Evolutionary conservation across 2,329 filamentous ascomycete genomes (phyloP), one percentile per base, ranked within the genome.

Genomic region (Ophiocordyceps unilateralis): DNA sequence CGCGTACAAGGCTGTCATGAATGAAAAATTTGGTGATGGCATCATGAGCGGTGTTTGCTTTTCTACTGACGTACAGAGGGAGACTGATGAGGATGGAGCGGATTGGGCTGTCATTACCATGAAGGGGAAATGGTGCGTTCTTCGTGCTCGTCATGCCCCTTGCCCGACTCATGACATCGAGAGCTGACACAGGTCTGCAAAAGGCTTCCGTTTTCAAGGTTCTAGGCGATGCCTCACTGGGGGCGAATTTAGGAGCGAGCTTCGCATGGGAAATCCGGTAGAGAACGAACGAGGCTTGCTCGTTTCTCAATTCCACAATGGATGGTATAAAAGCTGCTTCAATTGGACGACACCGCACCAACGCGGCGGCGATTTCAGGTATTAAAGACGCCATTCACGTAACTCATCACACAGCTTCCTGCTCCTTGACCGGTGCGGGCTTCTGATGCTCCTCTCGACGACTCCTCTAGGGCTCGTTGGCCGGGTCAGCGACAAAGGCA

Each of bases 11-110:
- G 88, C 87, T 1, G 75, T 96, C 5, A 59, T 95, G 61, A 95
- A 96, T 52, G 89, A 96, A 72, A 95, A 95, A 70, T 87, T 86
- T 57, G 83, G 83, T 0, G 83, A 88, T 57, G 89, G 89, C 1
- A 96, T 96, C 56, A 95, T 96, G 89, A 93, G 86, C 57, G 89
- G 88, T 1, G 94, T 95, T 56, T 78, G 78, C 15, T 95, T 94
- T 61, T 83, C 78, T 42, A 93, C 86, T 0, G 86, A 86, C 56
- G 83, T 96, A 2, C 86, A 95, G 60, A 93, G 93, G 73, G 89
- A 96, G 72, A 78, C 80, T 1, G 89, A 95, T 58, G 77, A 82
- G 47, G 75, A 83, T 53, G 88, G 87, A 4, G 72, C 75, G 43
- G 69, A 81, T 7, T 94, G 86, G 86, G 86, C 82, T 4, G 78